These are phyloP conservation scores for Syncephalastrum monosporum DNA, from an alignment of 371 early-diverging fungal species.

Conservation along the genomic window DNA sequence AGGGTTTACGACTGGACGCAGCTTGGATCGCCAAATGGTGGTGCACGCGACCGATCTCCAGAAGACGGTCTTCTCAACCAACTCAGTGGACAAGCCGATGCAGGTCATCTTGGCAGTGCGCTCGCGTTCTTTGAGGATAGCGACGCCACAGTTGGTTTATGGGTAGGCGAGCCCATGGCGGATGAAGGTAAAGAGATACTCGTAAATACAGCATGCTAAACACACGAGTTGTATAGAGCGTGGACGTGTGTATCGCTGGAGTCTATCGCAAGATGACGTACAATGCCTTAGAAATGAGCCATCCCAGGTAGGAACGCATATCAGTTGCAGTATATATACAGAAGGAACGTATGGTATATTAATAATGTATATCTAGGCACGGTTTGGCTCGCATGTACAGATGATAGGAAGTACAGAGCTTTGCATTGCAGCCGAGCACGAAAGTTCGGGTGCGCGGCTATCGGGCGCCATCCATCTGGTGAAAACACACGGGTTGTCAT, in stretches of 20 bases:
- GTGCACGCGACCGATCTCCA: not conserved
- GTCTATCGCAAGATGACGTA: conserved; percentile 8
- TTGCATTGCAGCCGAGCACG: too few species aligned
- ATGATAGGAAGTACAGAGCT: too few species aligned
- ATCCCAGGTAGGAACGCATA: conserved; percentile 13
- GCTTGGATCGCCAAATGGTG: conserved; percentile 1
- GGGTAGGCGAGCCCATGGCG: conserved; percentile 50
- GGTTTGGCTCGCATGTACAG: conserved; percentile 40
- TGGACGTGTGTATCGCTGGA: conserved; percentile 38
- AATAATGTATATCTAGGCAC: conserved; percentile 18
- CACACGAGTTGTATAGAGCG: conserved; percentile 19
- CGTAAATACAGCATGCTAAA: not conserved
- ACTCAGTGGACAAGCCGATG: conserved; percentile 29
- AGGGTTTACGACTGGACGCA: conserved; percentile 29
- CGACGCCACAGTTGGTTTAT: conserved; percentile 17
- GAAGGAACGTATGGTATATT: not conserved
- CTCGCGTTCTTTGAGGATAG: conserved; percentile 23
- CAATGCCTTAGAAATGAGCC: conserved; percentile 23
- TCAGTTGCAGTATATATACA: not conserved
- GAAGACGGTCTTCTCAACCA: conserved; percentile 18
- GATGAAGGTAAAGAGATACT: conserved; percentile 28
- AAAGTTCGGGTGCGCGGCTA: too few species aligned
- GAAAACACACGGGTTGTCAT: too few species aligned
- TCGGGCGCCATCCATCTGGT: too few species aligned
- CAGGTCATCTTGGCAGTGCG: conserved; percentile 46